Evolutionary conservation across 805 yeast species (phyloP).

Genomic region (Metschnikowia kunwiensis): DNA sequence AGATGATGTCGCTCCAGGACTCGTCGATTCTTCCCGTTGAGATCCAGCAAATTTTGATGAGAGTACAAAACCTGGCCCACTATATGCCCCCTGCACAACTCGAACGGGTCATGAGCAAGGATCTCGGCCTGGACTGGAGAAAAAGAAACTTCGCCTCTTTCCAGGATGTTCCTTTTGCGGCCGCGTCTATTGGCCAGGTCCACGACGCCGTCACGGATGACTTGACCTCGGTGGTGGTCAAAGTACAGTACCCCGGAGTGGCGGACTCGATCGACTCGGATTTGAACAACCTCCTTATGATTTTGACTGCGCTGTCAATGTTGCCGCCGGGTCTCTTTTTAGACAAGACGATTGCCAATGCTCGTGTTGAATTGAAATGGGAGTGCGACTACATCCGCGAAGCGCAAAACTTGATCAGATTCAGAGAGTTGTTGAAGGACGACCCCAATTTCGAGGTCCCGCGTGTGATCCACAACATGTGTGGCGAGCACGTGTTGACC

Average conservation of each 20-base stretch:
- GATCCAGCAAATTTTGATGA: constrained; percentile 70
- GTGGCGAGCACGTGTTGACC: constrained; percentile 81
- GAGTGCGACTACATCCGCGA: constrained; percentile 95
- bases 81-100: constrained; percentile 95
- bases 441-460: constrained; percentile 77
- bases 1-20: constrained; percentile 93
- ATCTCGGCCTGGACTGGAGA: constrained; percentile 82
- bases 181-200: constrained; percentile 97
- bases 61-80: constrained; percentile 92
- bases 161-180: constrained; percentile 89
- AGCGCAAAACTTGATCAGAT: constrained; percentile 70
- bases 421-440: constrained; percentile 50
- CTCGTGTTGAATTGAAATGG: constrained; percentile 92
- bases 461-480: constrained; percentile 67
- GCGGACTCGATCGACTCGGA: constrained; percentile 92
- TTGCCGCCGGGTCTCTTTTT: constrained; percentile 89
- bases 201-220: constrained; percentile 74
- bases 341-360: constrained; percentile 89
- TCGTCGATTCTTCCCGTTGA: constrained; percentile 79
- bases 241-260: constrained; percentile 97
- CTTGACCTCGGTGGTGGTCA: constrained; percentile 80
- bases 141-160: constrained; percentile 61
- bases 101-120: constrained; percentile 65
- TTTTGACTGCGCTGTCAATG: constrained; percentile 80
- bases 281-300: constrained; percentile 75